These are phyloP conservation scores for Dendryphion nanum DNA, from an alignment of 2,329 filamentous ascomycete species.

Conservation along the genomic window DNA sequence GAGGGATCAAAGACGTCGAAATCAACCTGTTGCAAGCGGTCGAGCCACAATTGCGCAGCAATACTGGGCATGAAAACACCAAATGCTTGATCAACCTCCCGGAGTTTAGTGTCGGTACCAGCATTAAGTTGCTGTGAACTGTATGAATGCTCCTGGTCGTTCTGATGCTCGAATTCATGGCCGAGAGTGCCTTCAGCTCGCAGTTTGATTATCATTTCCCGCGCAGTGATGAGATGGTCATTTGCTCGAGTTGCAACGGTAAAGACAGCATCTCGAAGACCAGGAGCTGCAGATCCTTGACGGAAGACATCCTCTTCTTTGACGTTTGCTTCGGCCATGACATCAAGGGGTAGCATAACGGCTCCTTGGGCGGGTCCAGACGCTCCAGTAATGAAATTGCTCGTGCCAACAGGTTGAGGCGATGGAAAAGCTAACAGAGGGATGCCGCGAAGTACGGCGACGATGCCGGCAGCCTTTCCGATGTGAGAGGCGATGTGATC, in stretches of 20 bases:
- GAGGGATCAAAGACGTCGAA: constrained; percentile 76
- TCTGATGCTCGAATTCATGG: constrained; percentile 85
- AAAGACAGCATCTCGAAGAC: constrained; percentile 87
- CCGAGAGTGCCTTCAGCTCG: constrained; percentile 70
- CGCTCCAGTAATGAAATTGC: constrained; percentile 27
- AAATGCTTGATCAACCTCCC: constrained; percentile 67
- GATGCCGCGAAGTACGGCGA: constrained; percentile 80
- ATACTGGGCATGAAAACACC: constrained; percentile 79
- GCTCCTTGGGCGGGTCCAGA: constrained; percentile 57
- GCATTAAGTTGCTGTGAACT: constrained; percentile 34
- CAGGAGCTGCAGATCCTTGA: constrained; percentile 72
- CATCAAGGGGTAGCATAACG: constrained; percentile 79
- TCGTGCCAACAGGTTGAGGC: constrained; percentile 54
- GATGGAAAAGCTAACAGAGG: constrained; percentile 82
- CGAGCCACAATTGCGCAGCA: constrained; percentile 74
- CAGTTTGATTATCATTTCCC: constrained; percentile 85
- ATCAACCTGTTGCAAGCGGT: constrained; percentile 72
- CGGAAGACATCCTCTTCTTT: constrained; percentile 89
- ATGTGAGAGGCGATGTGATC: constrained; percentile 95
- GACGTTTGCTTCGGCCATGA: constrained; percentile 80
- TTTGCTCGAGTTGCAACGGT: constrained; percentile 89
- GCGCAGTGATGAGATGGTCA: constrained; percentile 90
- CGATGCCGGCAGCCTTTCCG: constrained; percentile 88
- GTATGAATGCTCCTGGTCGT: constrained; percentile 67
- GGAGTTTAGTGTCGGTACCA: constrained; percentile 38